These are phyloP conservation scores for Paecilomyces sp. DNA, from an alignment of 2,329 filamentous ascomycete species.

Conservation along the genomic window DNA sequence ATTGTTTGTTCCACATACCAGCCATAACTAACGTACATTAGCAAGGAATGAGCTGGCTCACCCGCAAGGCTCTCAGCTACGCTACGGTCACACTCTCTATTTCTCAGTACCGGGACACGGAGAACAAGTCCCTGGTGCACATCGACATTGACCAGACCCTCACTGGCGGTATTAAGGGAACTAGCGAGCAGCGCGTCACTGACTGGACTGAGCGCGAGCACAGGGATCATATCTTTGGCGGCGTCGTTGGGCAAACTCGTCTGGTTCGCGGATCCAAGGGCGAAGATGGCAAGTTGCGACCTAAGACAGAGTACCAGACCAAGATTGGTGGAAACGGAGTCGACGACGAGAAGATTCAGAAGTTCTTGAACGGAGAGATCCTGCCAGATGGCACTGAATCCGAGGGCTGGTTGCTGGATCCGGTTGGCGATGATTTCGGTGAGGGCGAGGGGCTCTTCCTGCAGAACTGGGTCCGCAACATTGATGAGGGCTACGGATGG, in stretches of 20 bases:
- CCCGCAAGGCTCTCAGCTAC: slow-evolving; percentile 62
- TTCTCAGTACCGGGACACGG: slow-evolving; percentile 45
- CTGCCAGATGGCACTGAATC: slow-evolving; percentile 50
- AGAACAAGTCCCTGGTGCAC: slow-evolving; percentile 43
- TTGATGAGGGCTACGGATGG: slow-evolving; percentile 40
- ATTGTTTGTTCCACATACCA: not conserved
- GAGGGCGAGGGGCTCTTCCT: slow-evolving; percentile 39
- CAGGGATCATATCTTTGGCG: slow-evolving; percentile 73
- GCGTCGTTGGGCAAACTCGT: slow-evolving; percentile 54
- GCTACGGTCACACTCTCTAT: slow-evolving; percentile 63
- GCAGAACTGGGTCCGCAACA: slow-evolving; percentile 44
- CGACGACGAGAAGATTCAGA: slow-evolving; percentile 29
- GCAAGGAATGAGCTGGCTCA: slow-evolving; percentile 65
- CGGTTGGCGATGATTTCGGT: slow-evolving; percentile 34
- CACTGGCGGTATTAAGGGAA: slow-evolving; percentile 65
- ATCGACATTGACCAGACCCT: slow-evolving; percentile 66
- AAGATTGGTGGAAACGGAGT: slow-evolving; percentile 29
- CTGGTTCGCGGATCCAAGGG: slow-evolving; percentile 37
- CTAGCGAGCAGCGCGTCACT: slow-evolving; percentile 49
- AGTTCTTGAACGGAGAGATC: slow-evolving; percentile 34
- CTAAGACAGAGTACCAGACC: slow-evolving; percentile 27
- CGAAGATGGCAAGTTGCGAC: slow-evolving; percentile 30
- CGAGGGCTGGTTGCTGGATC: slow-evolving; percentile 54
- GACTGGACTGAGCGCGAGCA: slow-evolving; percentile 59
- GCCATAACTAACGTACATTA: slow-evolving; percentile 13